A percentile compares a stretch with the other conserved stretches of the same genome.
Conservation (phyloP, 148 eudicot genomes). For the Cornus florida region DNA sequence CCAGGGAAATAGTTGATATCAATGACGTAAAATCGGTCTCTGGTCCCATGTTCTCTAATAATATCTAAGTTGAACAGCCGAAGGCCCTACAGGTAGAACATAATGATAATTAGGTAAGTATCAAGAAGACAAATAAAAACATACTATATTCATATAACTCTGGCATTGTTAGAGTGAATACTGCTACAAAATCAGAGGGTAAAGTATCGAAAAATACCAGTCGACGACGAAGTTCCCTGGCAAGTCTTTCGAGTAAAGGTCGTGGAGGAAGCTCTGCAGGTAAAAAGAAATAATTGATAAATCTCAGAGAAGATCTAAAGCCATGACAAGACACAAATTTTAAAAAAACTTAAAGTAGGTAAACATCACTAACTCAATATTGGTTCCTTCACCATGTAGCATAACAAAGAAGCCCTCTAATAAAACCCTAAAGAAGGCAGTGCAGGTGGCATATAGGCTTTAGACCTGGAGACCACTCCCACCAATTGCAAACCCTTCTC, state of each 20-base stretch:
- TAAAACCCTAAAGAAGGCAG: too few relatives aligned
- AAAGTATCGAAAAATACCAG: slow-evolving; percentile 39
- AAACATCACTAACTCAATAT: too few relatives aligned
- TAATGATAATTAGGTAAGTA: background rate
- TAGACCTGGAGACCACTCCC: too few relatives aligned
- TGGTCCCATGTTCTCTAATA: slow-evolving; percentile 81
- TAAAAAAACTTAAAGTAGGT: too few relatives aligned
- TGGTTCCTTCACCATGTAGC: too few relatives aligned
- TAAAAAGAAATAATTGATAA: slow-evolving; percentile 16
- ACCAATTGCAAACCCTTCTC: too few relatives aligned
- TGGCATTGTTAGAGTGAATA: background rate
- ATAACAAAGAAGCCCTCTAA: too few relatives aligned
- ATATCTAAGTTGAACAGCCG: slow-evolving; percentile 89
- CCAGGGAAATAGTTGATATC: slow-evolving; percentile 98
- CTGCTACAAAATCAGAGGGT: background rate
- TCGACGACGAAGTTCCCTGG: slow-evolving; percentile 75
- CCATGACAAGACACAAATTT: background rate
- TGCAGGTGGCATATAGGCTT: too few relatives aligned
- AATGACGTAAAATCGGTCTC: slow-evolving; percentile 68
- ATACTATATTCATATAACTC: background rate
- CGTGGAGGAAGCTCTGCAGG: slow-evolving; percentile 88
- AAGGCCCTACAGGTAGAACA: slow-evolving; percentile 57
- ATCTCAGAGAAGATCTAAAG: background rate
- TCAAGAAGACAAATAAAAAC: background rate
- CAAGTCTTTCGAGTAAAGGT: slow-evolving; percentile 79